Evolutionary conservation across 805 yeast genomes (phyloP), one percentile per base, ranked within the genome.

Genomic region (Lachancea sp.): DNA sequence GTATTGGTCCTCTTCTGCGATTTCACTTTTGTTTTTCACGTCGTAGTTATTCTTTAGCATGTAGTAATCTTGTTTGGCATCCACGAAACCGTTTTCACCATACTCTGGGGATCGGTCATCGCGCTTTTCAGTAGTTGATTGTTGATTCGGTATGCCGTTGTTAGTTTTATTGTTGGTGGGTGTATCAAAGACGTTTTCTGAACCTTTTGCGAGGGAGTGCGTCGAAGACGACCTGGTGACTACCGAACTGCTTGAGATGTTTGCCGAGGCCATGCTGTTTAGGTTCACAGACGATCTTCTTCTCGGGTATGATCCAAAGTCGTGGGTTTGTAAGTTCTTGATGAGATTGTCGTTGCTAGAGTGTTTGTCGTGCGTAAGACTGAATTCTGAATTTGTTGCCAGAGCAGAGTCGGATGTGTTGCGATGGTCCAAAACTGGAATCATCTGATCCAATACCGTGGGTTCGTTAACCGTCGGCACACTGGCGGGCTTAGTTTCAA

Each of bases 1-100:
- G 46, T 70, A 70, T 46, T 68, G 72, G 49, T 69, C 74, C 45
- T 69, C 74, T 45, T 69, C 72, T n/a, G 62, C 60, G 13, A 69
- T 68, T 41, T 66, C 69, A 37, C 55, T 46, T 1, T 59, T 50
- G 35, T 62, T 61, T 6, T 48, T 50, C 11, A 56, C 47, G 32
- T 66, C 58, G 47, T 65, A 64, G 48, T 63, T 66, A 44, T 64
- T 64, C 46, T 63, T 64, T 44, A 65, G 42, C 25, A 55, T 56
- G 46, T 65, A 66, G 6, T 52, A 60, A 8, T 50, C 58, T 29
- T 13, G 38, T 44, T 7, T 37, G 32, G 16, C 15, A n/a, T 38
- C 34, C 6, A 31, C 46, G 3, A 45, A 49, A n/a, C 41, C 44
- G n/a, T 41, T 43, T 30, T 38, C 38, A 25, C 31, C 41, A 10